Conservation (phyloP, 148 eudicot species). For the Nyssa sinensis region DNA sequence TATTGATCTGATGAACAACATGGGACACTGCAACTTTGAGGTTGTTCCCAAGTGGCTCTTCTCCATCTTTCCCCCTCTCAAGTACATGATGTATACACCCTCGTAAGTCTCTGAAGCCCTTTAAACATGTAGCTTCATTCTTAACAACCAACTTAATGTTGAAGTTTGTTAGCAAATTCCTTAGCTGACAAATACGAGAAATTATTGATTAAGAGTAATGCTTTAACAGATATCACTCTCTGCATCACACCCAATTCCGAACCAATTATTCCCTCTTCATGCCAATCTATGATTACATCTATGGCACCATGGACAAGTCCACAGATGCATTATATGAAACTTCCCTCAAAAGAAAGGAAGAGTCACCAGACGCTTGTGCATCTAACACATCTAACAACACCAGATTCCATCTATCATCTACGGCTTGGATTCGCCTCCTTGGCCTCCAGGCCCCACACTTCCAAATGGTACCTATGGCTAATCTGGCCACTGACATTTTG, state of each 20-base stretch:
- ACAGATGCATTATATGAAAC: slow-evolving; percentile 23
- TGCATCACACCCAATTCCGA: slow-evolving; percentile 49
- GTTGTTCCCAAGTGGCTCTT: slow-evolving; percentile 52
- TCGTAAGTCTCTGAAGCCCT: slow-evolving; percentile 64
- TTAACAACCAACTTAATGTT: too few relatives aligned
- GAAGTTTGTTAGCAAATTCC: too few relatives aligned
- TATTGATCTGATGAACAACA: slow-evolving; percentile 66
- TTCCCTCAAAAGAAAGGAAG: slow-evolving; percentile 25
- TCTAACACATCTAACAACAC: slow-evolving; percentile 46
- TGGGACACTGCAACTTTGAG: slow-evolving; percentile 86
- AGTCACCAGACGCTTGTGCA: slow-evolving; percentile 33
- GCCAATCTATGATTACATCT: slow-evolving; percentile 49
- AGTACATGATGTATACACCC: slow-evolving; percentile 69
- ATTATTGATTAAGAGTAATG: too few relatives aligned
- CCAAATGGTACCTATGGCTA: slow-evolving; percentile 32
- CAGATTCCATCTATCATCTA: slow-evolving; percentile 35
- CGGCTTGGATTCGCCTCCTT: slow-evolving; percentile 38
- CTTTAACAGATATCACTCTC: slow-evolving; percentile 25
- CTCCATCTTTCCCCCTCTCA: slow-evolving; percentile 64
- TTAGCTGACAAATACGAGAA: too few relatives aligned
- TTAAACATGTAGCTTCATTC: too few relatives aligned
- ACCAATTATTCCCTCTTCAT: slow-evolving; percentile 48
- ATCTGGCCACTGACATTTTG: slow-evolving; percentile 39
- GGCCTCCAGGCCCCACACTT: slow-evolving; percentile 36
- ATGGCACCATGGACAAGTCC: slow-evolving; percentile 43